Evolutionary conservation across 2,329 filamentous ascomycete genomes (phyloP), one percentile per base, ranked within the genome.

Genomic region (Fusarium concolor): DNA sequence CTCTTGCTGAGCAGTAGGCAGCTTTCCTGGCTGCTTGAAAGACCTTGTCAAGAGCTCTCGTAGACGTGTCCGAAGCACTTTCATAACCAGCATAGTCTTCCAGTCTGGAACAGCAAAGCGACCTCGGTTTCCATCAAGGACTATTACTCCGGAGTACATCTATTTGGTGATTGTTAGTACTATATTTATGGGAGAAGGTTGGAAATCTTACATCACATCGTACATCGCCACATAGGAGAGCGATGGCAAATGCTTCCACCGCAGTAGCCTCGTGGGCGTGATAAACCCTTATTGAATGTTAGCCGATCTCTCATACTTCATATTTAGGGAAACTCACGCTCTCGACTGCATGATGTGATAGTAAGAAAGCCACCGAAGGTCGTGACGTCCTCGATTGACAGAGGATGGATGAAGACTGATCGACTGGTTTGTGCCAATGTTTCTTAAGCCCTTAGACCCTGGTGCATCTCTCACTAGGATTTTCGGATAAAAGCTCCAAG

Each of bases 291-390:
- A 51, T n/a, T 45, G 9, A 37, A 42, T 33, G 47, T 70, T 50
- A 75, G 59, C 47, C 50, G 20, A 41, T 28, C 29, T 5, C n/a
- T 29, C 26, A 51, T 24, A 35, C 24, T 33, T 43, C 33, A 15
- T 6, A 20, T 38, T 20, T 10, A 28, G 10, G 6, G 8, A 49
- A 26, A 84, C 82, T 86, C 86, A 86, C 90, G 92, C 81, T 83
- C 90, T 94, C 4, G 92, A 91, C 78, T 97, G 94, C 93, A 98
- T 97, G 68, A 98, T 97, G 77, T 97, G 92, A 80, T 98, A 98
- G 78, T 97, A 99, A 1, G 92, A 96, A 43, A 99, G 82, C 89
- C 93, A 98, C 74, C 89, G 90, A 38, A 94, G 82, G 39, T 89
- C 87, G 45, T 84, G 82, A 62, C 83, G 83, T 10, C 84, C 86